These are phyloP conservation scores for Candida glaebosa DNA, from an alignment of 805 yeast species.

Conservation along the genomic window DNA sequence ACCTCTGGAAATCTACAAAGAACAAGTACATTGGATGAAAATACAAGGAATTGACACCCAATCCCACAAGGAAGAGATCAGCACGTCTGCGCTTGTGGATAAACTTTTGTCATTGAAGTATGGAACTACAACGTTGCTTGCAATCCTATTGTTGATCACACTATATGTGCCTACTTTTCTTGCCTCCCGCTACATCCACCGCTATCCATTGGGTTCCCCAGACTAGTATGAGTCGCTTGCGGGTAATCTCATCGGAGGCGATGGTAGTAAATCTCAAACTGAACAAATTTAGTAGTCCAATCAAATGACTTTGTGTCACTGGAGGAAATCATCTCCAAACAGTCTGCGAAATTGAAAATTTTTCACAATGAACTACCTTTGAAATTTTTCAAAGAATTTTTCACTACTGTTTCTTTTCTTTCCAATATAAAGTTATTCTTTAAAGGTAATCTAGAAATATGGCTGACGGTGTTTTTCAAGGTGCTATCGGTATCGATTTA, in stretches of 20 bases:
- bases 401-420: slow-evolving; percentile 3
- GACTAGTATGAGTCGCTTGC: not conserved
- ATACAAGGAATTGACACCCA: no score
- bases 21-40: slow-evolving; percentile 1
- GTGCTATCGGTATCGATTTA: slow-evolving; percentile 60
- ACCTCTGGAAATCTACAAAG: not conserved
- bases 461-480: slow-evolving; percentile 99
- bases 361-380: slow-evolving; percentile 5
- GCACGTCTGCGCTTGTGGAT: no score
- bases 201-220: not conserved
- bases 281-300: not conserved
- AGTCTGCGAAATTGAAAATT: slow-evolving; percentile 2
- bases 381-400: slow-evolving; percentile 7
- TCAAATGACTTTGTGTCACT: slow-evolving; percentile 2
- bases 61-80: no score
- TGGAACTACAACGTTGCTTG: not conserved
- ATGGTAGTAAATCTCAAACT: not conserved
- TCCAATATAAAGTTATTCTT: slow-evolving; percentile 4
- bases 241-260: slow-evolving; percentile 2
- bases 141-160: not conserved
- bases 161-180: not conserved
- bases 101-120: no score
- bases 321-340: not conserved
- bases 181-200: not conserved
- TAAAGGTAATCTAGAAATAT: slow-evolving; percentile 33